These are phyloP conservation scores for Skeletonema marinoi DNA, from an alignment of 108 stramenopile species.

Conservation along the genomic window DNA sequence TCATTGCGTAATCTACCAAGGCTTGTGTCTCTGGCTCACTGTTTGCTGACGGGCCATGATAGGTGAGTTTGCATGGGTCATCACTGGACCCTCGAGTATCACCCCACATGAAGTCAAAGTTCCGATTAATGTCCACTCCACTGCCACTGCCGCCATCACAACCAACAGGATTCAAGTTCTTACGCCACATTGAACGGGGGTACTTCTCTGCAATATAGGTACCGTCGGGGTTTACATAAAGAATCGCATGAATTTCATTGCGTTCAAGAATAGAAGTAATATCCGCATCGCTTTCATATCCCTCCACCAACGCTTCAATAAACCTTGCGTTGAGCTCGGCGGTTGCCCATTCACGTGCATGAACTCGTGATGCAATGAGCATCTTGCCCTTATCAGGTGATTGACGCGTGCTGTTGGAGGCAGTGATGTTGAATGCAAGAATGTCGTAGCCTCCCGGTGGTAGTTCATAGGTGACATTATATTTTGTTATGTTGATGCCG, in stretches of 20 bases:
- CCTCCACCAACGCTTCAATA: slow-evolving; percentile 20
- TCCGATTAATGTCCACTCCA: slow-evolving; percentile 71
- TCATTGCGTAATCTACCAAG: slow-evolving; percentile 35
- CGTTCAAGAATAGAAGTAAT: slow-evolving; percentile 47
- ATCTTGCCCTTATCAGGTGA: slow-evolving; percentile 25
- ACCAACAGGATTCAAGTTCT: slow-evolving; percentile 49
- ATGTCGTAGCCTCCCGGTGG: background rate
- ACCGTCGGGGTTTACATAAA: slow-evolving; percentile 67
- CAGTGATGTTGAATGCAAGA: slow-evolving; percentile 32
- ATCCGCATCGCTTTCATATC: slow-evolving; percentile 44
- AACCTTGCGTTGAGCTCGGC: slow-evolving; percentile 49
- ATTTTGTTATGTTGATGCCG: slow-evolving; percentile 25
- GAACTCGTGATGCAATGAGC: slow-evolving; percentile 38
- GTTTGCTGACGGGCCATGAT: slow-evolving; percentile 37
- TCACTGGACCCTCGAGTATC: slow-evolving; percentile 23
- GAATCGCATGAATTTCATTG: slow-evolving; percentile 53
- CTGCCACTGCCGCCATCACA: background rate
- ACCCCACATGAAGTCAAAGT: slow-evolving; percentile 63
- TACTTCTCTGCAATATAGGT: slow-evolving; percentile 47
- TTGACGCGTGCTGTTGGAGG: slow-evolving; percentile 4
- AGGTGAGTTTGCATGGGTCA: slow-evolving; percentile 30
- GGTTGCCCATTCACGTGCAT: slow-evolving; percentile 62
- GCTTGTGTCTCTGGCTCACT: slow-evolving; percentile 60
- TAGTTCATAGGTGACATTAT: background rate
- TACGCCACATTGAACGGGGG: slow-evolving; percentile 29